Conservation (phyloP, 345 rosid species). For the Aquilaria sinensis region DNA sequence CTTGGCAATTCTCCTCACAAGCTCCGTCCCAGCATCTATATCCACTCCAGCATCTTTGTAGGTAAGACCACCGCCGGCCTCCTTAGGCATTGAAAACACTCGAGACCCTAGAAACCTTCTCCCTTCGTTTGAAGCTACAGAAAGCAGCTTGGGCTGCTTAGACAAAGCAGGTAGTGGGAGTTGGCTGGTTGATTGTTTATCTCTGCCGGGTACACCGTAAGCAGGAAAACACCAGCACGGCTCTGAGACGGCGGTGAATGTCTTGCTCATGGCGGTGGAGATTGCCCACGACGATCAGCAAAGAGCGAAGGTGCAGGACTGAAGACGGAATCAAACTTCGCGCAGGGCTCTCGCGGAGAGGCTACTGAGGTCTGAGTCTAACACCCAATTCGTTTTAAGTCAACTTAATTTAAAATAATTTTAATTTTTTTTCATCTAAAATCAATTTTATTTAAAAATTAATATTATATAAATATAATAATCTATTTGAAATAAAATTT, state of each 20-base stretch:
- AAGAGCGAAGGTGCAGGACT: no score
- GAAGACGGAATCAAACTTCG: no score
- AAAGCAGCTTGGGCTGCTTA: not conserved
- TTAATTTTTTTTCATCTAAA: no score
- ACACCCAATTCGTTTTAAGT: no score
- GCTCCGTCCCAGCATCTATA: slow-evolving; percentile 92
- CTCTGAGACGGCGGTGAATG: slow-evolving; percentile 15
- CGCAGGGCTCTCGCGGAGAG: no score
- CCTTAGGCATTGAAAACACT: slow-evolving; percentile 24
- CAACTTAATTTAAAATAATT: no score
- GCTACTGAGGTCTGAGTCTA: no score
- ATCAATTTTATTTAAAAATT: no score
- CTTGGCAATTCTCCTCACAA: slow-evolving; percentile 72
- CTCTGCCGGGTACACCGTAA: not conserved
- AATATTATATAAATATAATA: no score
- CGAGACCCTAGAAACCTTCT: not conserved
- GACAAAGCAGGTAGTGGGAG: slow-evolving; percentile 1
- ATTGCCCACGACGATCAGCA: no score
- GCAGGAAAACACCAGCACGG: slow-evolving; percentile 11
- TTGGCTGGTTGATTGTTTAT: slow-evolving; percentile 1
- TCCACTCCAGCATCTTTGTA: slow-evolving; percentile 93
- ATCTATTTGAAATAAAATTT: no score
- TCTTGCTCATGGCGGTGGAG: slow-evolving; percentile 7
- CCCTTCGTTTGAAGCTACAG: slow-evolving; percentile 1
- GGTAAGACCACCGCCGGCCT: slow-evolving; percentile 35